Evolutionary conservation across 768 basidiomycete species (phyloP), one percentile per base, ranked within the genome.

Genomic region (Russula brevipes): DNA sequence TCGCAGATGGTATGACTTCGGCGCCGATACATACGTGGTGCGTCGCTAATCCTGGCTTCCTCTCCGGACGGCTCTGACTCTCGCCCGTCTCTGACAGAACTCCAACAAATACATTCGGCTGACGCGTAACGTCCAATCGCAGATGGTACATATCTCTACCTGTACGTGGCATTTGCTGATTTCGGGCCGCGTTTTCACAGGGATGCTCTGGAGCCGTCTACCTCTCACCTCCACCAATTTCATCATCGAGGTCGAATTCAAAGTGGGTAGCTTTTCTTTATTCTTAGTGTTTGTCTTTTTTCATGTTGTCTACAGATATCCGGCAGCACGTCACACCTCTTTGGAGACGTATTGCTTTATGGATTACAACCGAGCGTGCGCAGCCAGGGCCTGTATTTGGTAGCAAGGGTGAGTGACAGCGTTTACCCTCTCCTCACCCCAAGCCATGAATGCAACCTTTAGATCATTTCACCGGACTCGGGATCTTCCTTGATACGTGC

Each of bases 141-240:
- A 98, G 78, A 92, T 88, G 84, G 89, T 89, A 69, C 31, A 60
- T 49, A 6, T 33, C 12, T 38, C 31, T n/a, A n/a, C 10, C n/a
- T 30, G 42, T 2, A 14, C 31, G 3, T 16, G 14, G 36, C n/a
- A 38, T 44, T 45, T 47, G 10, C 46, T 31, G 9, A 35, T 45
- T 46, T 44, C 51, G 60, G 54, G 61, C 31, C n/a, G 14, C 42
- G 24, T 24, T 24, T 7, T 55, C 36, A 11, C 52, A 90, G 89
- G 97, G 97, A 65, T 99, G 94, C 75, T 99, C 47, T 99, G 96
- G 97, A 91, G 91, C 6, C 86, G 97, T 51, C 81, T 98, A 61
- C 89, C 93, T 3, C 70, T 99, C 35, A 87, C 87, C 6, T 81
- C 90, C 4, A 68, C 79, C 5, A 92, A 93, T 72, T 98, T 81